Evolutionary conservation across 129 eudicot genomes (phyloP).

Genomic region (Flaveria brownii): DNA sequence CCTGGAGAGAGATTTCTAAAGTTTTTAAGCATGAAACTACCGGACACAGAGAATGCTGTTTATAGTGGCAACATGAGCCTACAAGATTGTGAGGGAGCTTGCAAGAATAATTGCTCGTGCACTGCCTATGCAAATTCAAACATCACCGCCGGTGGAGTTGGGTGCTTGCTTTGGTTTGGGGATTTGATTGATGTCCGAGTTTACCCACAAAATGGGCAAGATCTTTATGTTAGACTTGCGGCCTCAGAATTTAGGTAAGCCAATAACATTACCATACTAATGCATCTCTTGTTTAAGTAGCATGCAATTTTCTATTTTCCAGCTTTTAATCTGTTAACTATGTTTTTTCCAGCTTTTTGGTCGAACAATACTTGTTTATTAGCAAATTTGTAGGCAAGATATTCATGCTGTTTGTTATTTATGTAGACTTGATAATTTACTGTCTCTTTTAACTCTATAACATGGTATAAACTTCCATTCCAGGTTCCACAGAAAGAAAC

Average conservation of each 20-base stretch:
- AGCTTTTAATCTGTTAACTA: background rate
- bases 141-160: constrained; percentile 39
- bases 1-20: constrained; percentile 33
- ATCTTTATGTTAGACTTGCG: constrained; percentile 35
- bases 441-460: background rate
- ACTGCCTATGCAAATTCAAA: constrained; percentile 34
- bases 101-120: constrained; percentile 36
- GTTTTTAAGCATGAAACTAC: constrained; percentile 28
- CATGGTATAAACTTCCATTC: background rate
- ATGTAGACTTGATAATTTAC: background rate
- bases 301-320: background rate
- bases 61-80: background rate
- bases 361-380: background rate
- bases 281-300: background rate
- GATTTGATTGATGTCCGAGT: constrained; percentile 29
- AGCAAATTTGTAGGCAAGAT: background rate
- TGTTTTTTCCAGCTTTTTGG: background rate
- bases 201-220: constrained; percentile 34
- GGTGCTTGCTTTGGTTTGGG: constrained; percentile 50
- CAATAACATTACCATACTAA: background rate
- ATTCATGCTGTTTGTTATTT: background rate
- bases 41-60: constrained; percentile 26
- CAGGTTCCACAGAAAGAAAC: constrained; percentile 25
- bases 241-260: constrained; percentile 24
- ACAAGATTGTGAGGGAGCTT: constrained; percentile 32